phyloP scores from a whole-genome alignment of 495 filamentous ascomycete species.

The Penicillium cataractarum region DNA sequence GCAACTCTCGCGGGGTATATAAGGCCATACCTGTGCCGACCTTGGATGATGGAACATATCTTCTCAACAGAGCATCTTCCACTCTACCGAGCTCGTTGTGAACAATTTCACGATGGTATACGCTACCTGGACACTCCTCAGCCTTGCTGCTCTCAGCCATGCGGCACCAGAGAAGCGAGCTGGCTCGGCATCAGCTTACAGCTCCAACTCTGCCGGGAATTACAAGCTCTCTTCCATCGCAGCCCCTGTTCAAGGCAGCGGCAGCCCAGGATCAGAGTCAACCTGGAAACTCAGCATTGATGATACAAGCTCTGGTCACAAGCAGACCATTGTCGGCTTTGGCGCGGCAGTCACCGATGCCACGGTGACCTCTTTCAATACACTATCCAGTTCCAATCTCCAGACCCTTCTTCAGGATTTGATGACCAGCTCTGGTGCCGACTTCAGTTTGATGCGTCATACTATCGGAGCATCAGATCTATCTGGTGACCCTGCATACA shows the following conservation, averaged over 20 bases:
- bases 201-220: slow-evolving; percentile 49
- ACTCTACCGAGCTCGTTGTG: not conserved
- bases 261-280: slow-evolving; percentile 43
- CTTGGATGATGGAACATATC: not conserved
- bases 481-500: slow-evolving; percentile 50
- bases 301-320: slow-evolving; percentile 50
- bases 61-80: not conserved
- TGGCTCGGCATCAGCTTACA: slow-evolving; percentile 38
- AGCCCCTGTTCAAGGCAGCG: slow-evolving; percentile 46
- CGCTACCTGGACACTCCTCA: slow-evolving; percentile 10
- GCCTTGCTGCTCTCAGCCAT: slow-evolving; percentile 19
- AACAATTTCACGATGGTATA: slow-evolving; percentile 1
- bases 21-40: not conserved
- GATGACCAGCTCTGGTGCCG: slow-evolving; percentile 49
- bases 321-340: slow-evolving; percentile 56
- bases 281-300: slow-evolving; percentile 55
- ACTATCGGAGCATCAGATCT: slow-evolving; percentile 59
- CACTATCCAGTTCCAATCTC: slow-evolving; percentile 38
- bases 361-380: slow-evolving; percentile 55
- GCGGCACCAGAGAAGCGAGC: slow-evolving; percentile 28
- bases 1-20: not conserved
- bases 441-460: slow-evolving; percentile 56
- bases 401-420: slow-evolving; percentile 50
- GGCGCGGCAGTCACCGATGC: slow-evolving; percentile 60
- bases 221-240: slow-evolving; percentile 46